Percentiles rank a stretch among this genome's conserved stretches.
Conservation (phyloP, 768 basidiomycete genomes). For the Tricholomella constricta region DNA sequence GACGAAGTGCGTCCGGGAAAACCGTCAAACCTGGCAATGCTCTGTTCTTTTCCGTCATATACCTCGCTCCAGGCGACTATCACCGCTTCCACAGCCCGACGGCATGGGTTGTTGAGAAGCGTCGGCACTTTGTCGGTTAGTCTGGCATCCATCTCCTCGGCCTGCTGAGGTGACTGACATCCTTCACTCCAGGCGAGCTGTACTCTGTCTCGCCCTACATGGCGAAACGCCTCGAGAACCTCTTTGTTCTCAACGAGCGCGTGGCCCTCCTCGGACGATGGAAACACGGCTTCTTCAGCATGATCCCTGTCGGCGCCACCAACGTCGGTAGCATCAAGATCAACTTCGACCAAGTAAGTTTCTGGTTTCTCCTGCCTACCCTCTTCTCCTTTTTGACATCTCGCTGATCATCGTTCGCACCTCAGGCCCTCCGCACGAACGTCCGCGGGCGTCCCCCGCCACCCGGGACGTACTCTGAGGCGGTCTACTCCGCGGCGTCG, state of each 20-base stretch:
- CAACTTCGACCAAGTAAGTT: constrained; percentile 83
- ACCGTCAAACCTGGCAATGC: constrained; percentile 73
- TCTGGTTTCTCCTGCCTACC: constrained; percentile 1
- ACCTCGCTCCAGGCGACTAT: constrained; percentile 98
- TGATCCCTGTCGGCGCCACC: constrained; percentile 98
- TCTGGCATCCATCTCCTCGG: constrained; percentile 9
- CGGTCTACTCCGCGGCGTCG: constrained; percentile 85
- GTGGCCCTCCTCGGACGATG: constrained; percentile 94
- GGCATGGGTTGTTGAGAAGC: constrained; percentile 95
- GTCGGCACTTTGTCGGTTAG: constrained; percentile 90
- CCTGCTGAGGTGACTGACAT: background rate
- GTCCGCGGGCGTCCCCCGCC: constrained; percentile 71
- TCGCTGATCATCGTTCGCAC: background rate
- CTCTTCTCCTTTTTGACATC: background rate
- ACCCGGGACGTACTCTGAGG: constrained; percentile 88
- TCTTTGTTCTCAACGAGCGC: constrained; percentile 98
- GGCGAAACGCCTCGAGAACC: constrained; percentile 85
- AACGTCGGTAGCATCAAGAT: constrained; percentile 97
- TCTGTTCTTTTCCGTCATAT: constrained; percentile 93
- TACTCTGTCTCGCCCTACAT: constrained; percentile 97
- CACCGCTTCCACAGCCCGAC: constrained; percentile 97
- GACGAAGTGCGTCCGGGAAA: constrained; percentile 41
- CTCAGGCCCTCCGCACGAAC: constrained; percentile 86
- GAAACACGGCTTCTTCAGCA: constrained; percentile 94
- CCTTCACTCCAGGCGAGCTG: constrained; percentile 64